Base-by-base conservation (phyloP, 2,329 filamentous ascomycete species). In the Dactylellina haptotyla region DNA sequence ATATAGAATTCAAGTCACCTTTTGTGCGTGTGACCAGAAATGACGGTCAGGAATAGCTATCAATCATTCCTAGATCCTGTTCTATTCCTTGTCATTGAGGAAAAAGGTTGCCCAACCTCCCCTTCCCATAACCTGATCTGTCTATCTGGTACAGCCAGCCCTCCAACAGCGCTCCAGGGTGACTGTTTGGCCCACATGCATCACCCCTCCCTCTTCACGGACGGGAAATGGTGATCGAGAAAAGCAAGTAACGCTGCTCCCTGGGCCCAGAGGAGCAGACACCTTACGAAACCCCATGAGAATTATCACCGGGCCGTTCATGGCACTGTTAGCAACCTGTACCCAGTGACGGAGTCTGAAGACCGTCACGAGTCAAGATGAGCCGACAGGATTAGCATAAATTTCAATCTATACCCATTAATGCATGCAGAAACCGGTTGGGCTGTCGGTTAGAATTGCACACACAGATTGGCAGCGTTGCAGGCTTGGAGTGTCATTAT, bases 301-400 rank as follows among this genome's bases (percentile, higher is more conserved):
- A n/a, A n/a, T n/a, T n/a, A n/a, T n/a, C n/a, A n/a, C n/a, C n/a
- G n/a, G n/a, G n/a, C 14, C 14, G 14, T 34, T 6, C 32, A 6
- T 34, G 32, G 32, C 6, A 14, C 32, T 6, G 32, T 34, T 34
- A 6, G 32, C 14, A 34, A 34, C 32, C 23, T 14, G 45, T 12
- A 2, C 5, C 26, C 26, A 16, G 48, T 18, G 28, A 28, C 10
- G 26, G 10, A 34, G 20, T 53, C n/a, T n/a, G 6, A 25, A 4
- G n/a, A 18, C 23, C 41, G 39, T 39, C 50, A 56, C 39, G 50
- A 64, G 61, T 57, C 39, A 64, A 64, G 59, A 54, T 45, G 59
- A 41, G 32, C 37, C 59, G 34, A 53, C 59, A 54, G 50, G 61
- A 56, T 57, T 56, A 26, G 61, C 61, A 65, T 50, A 6, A 54